phyloP scores from a whole-genome alignment of 2,329 filamentous ascomycete species.

The Calonectria ilicicola region DNA sequence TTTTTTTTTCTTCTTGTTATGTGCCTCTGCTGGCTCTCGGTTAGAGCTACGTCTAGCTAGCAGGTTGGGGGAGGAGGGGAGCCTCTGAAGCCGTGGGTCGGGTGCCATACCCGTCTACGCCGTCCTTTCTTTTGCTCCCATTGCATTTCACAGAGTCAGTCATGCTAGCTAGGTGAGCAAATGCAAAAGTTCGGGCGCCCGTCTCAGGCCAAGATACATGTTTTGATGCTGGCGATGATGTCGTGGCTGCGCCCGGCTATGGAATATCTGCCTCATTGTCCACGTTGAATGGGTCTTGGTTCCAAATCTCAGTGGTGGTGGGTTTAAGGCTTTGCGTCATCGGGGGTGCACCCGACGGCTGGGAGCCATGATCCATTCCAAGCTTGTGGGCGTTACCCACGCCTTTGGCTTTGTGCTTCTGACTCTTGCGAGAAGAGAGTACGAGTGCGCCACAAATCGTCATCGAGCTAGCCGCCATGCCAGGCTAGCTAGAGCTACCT shows the following conservation, averaged over 20 bases:
- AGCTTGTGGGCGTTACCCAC: constrained; percentile 12
- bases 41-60: background rate
- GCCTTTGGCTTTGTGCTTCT: background rate
- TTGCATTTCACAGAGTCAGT: too few relatives aligned
- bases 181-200: constrained; percentile 6
- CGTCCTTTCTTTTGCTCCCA: background rate
- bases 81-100: background rate
- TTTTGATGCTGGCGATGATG: constrained; percentile 34
- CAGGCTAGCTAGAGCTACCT: constrained; percentile 10
- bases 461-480: constrained; percentile 13
- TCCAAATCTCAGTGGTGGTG: constrained; percentile 25
- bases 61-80: background rate
- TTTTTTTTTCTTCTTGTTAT: background rate
- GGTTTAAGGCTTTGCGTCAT: constrained; percentile 38
- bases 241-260: constrained; percentile 32
- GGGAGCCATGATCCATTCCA: constrained; percentile 30
- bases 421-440: background rate
- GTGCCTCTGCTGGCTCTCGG: constrained; percentile 4
- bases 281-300: constrained; percentile 30
- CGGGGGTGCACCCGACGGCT: constrained; percentile 25
- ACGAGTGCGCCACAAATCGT: constrained; percentile 9
- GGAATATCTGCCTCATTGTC: constrained; percentile 3
- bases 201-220: background rate
- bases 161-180: background rate
- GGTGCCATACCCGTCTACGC: constrained; percentile 6